Evolutionary conservation across 768 basidiomycete genomes (phyloP).

Genomic region (Mycena sanguinolenta): DNA sequence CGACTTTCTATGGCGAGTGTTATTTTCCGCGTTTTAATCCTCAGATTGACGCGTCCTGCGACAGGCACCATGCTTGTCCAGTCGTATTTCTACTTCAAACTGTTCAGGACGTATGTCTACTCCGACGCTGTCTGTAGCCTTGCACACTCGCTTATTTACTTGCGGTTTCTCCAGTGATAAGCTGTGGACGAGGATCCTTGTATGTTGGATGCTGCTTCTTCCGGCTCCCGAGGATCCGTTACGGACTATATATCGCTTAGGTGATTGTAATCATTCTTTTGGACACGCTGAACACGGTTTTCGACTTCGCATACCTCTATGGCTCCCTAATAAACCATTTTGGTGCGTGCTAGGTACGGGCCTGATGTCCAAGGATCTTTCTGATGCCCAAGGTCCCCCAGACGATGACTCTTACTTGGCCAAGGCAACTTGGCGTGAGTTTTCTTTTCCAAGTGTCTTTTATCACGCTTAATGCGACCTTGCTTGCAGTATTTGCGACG

Average conservation of each 20-base stretch:
- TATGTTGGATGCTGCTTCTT: no score
- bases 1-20: not conserved
- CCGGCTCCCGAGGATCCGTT: no score
- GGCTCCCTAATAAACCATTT: constrained; percentile 51
- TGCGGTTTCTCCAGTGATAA: constrained; percentile 42
- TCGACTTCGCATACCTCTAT: constrained; percentile 53
- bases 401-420: constrained; percentile 42
- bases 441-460: not conserved
- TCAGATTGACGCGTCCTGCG: not conserved
- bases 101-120: not conserved
- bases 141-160: constrained; percentile 19
- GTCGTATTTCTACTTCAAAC: not conserved
- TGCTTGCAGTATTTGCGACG: constrained; percentile 30
- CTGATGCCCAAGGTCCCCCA: constrained; percentile 13
- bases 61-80: not conserved
- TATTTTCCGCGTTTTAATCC: not conserved
- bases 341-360: constrained; percentile 42
- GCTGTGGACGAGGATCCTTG: not conserved
- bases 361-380: no score
- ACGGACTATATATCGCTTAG: not conserved
- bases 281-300: constrained; percentile 54
- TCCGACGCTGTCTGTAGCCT: no score
- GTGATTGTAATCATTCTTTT: constrained; percentile 44
- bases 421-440: constrained; percentile 44
- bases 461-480: not conserved